Percentiles rank a stretch among this genome's conserved stretches.
These are phyloP conservation scores for Cercospora berteroae DNA, from an alignment of 2,329 filamentous ascomycete genomes.

Conservation along the genomic window DNA sequence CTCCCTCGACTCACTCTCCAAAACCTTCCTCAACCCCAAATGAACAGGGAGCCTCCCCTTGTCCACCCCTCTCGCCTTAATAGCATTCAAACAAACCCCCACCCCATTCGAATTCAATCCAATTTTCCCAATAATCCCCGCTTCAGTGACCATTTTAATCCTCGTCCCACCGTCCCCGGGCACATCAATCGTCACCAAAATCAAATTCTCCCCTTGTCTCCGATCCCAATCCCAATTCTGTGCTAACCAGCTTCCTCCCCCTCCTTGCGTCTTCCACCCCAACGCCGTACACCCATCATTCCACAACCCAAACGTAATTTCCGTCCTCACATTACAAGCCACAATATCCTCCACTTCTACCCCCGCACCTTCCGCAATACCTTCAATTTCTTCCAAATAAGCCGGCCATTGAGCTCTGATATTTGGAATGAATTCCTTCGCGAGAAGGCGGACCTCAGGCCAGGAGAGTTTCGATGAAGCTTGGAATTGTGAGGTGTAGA, in stretches of 20 bases:
- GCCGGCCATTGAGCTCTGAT: conserved; percentile 45
- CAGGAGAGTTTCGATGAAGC: conserved; percentile 49
- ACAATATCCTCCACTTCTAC: conserved; percentile 53
- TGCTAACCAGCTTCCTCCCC: conserved; percentile 42
- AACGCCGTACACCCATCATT: conserved; percentile 58
- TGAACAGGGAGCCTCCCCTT: conserved; percentile 56
- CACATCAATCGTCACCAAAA: conserved; percentile 47
- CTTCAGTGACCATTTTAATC: conserved; percentile 59
- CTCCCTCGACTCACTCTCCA: conserved; percentile 52
- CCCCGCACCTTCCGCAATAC: conserved; percentile 52
- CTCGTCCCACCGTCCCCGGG: conserved; percentile 39
- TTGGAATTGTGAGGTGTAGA: conserved; percentile 51
- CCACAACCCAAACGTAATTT: conserved; percentile 58
- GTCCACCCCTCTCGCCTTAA: conserved; percentile 57
- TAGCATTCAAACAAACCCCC: conserved; percentile 61
- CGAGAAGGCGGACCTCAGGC: conserved; percentile 46
- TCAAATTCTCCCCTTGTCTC: conserved; percentile 51
- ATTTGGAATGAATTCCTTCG: conserved; percentile 48
- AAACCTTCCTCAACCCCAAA: conserved; percentile 55
- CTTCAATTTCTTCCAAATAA: conserved; percentile 46
- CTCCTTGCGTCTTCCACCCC: conserved; percentile 40
- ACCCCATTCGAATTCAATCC: conserved; percentile 61
- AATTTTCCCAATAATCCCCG: conserved; percentile 63
- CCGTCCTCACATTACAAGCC: conserved; percentile 57
- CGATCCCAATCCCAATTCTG: conserved; percentile 64